Percentiles rank a stretch among this genome's conserved stretches.
phyloP scores from a whole-genome alignment of 257 asterid genomes.

The Osmanthus fragrans region DNA sequence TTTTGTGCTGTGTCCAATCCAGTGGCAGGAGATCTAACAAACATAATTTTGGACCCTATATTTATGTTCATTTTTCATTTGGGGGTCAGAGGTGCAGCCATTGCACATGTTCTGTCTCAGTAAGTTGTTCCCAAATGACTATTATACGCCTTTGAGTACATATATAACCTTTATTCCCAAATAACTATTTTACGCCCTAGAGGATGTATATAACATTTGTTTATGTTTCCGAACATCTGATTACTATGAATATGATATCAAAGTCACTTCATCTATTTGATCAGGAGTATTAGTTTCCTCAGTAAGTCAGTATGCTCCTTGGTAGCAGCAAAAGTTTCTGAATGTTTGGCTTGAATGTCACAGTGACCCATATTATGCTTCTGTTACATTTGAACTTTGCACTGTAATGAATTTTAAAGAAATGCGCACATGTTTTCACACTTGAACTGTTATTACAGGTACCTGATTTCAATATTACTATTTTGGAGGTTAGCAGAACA shows the following conservation, averaged over 20 bases:
- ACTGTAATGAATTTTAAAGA: background rate
- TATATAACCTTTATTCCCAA: background rate
- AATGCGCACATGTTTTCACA: background rate
- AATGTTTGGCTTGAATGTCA: background rate
- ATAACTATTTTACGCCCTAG: background rate
- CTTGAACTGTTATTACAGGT: slow-evolving; percentile 43
- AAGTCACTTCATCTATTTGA: background rate
- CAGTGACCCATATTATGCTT: background rate
- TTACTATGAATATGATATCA: background rate
- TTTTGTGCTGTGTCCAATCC: background rate
- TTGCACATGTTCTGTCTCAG: slow-evolving; percentile 79
- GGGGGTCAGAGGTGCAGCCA: slow-evolving; percentile 75
- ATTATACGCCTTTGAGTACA: background rate
- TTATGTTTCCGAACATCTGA: background rate
- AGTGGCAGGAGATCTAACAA: slow-evolving; percentile 70
- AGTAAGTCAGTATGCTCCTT: background rate
- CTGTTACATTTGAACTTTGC: background rate
- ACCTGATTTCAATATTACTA: slow-evolving; percentile 64
- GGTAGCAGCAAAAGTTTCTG: background rate
- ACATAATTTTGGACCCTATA: slow-evolving; percentile 65
- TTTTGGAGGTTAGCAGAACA: slow-evolving; percentile 52
- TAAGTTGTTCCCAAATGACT: slow-evolving; percentile 33
- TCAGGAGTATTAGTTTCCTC: background rate
- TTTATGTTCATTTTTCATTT: slow-evolving; percentile 53
- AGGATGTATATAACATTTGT: background rate